Evolutionary conservation across 1,284 basidiomycete species (phyloP).

Genomic region (Moesziomyces antarcticus): DNA sequence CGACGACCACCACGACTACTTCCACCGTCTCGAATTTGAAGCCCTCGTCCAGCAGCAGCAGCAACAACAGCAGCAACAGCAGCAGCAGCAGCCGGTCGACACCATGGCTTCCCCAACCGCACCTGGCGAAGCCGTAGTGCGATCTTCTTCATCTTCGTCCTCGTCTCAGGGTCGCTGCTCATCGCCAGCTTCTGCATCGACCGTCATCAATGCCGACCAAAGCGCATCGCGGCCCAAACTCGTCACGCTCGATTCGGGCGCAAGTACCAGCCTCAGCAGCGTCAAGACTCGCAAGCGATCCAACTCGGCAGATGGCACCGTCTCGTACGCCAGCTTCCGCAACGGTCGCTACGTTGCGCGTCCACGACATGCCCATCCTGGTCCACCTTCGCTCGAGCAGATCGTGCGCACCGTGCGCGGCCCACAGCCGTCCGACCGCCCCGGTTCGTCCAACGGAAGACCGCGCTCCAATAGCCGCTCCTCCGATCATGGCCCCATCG

Average conservation of each 20-base stretch:
- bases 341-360: slow-evolving; percentile 22
- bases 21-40: slow-evolving; percentile 38
- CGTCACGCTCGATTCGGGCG: slow-evolving; percentile 1
- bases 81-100: not conserved
- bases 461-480: slow-evolving; percentile 28
- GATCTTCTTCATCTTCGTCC: not conserved
- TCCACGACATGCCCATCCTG: slow-evolving; percentile 39
- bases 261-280: not conserved
- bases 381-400: slow-evolving; percentile 14
- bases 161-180: slow-evolving; percentile 7
- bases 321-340: slow-evolving; percentile 11
- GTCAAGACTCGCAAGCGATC: slow-evolving; percentile 14
- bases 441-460: slow-evolving; percentile 2
- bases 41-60: slow-evolving; percentile 17
- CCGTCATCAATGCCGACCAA: slow-evolving; percentile 5
- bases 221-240: slow-evolving; percentile 11
- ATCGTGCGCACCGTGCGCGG: slow-evolving; percentile 20
- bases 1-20: slow-evolving; percentile 50
- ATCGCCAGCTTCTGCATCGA: slow-evolving; percentile 8
- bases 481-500: slow-evolving; percentile 5
- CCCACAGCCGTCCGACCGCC: slow-evolving; percentile 13
- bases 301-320: slow-evolving; percentile 31
- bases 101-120: slow-evolving; percentile 8
- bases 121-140: not conserved
- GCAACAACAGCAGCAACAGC: too few species aligned